These are phyloP conservation scores for Yamadazyma endophytica DNA, from an alignment of 805 yeast genomes.

Conservation along the genomic window DNA sequence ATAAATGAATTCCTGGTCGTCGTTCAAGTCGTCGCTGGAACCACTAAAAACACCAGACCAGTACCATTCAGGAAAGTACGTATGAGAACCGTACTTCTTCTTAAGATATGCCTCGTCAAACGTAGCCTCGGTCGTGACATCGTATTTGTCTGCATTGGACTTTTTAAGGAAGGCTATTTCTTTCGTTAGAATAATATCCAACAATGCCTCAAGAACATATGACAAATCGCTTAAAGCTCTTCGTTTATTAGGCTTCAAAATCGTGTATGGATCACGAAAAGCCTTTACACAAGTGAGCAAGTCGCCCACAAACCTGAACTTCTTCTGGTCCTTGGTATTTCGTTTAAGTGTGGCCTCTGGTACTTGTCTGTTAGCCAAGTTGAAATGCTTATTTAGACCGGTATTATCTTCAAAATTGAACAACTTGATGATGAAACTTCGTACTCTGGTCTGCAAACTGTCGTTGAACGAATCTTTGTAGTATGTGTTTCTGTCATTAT, in stretches of 20 bases:
- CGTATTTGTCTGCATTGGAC: slow-evolving; percentile 1
- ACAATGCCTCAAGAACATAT: slow-evolving; percentile 24
- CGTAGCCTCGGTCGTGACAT: slow-evolving; percentile 7
- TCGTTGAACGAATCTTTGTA: slow-evolving; percentile 38
- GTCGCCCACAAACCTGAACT: slow-evolving; percentile 25
- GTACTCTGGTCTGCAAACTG: slow-evolving; percentile 30
- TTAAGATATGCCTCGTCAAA: slow-evolving; percentile 13
- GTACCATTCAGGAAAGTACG: slow-evolving; percentile 35
- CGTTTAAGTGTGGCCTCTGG: slow-evolving; percentile 17
- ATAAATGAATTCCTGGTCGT: slow-evolving; percentile 22
- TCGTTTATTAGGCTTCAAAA: slow-evolving; percentile 17
- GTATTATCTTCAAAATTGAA: slow-evolving; percentile 40
- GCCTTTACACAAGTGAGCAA: slow-evolving; percentile 24
- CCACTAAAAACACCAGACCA: slow-evolving; percentile 25
- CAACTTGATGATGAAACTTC: slow-evolving; percentile 28
- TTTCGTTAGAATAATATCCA: slow-evolving; percentile 24
- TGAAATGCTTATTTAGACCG: slow-evolving; percentile 39
- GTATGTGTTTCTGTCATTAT: slow-evolving; percentile 24
- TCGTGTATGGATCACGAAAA: slow-evolving; percentile 33
- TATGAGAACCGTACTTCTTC: slow-evolving; percentile 14
- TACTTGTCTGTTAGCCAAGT: slow-evolving; percentile 22
- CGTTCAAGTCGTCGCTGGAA: slow-evolving; percentile 14
- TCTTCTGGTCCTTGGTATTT: slow-evolving; percentile 12
- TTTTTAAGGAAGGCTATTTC: slow-evolving; percentile 15
- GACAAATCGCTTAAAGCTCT: slow-evolving; percentile 16